Evolutionary conservation across 345 rosid genomes (phyloP).

Genomic region (Eucalyptus erythrocorys): DNA sequence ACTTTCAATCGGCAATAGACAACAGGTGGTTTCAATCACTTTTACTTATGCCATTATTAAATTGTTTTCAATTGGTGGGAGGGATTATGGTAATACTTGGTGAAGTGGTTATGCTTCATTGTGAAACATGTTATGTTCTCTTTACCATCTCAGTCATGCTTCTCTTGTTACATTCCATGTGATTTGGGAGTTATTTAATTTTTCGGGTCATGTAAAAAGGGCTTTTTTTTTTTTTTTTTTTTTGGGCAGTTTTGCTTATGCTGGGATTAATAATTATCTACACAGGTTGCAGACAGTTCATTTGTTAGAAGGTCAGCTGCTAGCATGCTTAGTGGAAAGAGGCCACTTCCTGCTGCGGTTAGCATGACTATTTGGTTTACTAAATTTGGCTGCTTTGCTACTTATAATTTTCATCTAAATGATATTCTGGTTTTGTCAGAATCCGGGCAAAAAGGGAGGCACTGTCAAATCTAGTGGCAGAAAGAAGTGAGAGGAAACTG

Average conservation of each 20-base stretch:
- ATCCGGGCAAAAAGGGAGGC: conserved; percentile 55
- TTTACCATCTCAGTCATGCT: too few relatives aligned
- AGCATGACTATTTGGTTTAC: conserved; percentile 2
- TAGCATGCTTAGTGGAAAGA: conserved; percentile 95
- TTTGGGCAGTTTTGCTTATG: not conserved
- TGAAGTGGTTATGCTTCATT: too few relatives aligned
- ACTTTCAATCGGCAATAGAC: too few relatives aligned
- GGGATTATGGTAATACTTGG: too few relatives aligned
- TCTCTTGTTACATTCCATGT: too few relatives aligned
- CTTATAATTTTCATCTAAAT: not conserved
- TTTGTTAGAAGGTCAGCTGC: conserved; percentile 85
- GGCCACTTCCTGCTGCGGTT: conserved; percentile 59
- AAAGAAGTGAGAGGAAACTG: conserved; percentile 75
- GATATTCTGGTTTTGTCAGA: conserved; percentile 19
- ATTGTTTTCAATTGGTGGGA: too few relatives aligned
- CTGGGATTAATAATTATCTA: not conserved
- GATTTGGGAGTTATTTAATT: too few relatives aligned
- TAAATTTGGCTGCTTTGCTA: not conserved
- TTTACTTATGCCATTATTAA: too few relatives aligned
- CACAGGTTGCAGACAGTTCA: conserved; percentile 61
- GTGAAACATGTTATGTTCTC: too few relatives aligned
- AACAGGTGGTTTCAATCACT: too few relatives aligned
- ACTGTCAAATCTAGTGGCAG: conserved; percentile 42
- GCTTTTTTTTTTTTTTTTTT: too few relatives aligned
- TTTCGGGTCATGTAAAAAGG: too few relatives aligned